Evolutionary conservation across 2,329 filamentous ascomycete species (phyloP).

Genomic region (Fusarium devonianum): DNA sequence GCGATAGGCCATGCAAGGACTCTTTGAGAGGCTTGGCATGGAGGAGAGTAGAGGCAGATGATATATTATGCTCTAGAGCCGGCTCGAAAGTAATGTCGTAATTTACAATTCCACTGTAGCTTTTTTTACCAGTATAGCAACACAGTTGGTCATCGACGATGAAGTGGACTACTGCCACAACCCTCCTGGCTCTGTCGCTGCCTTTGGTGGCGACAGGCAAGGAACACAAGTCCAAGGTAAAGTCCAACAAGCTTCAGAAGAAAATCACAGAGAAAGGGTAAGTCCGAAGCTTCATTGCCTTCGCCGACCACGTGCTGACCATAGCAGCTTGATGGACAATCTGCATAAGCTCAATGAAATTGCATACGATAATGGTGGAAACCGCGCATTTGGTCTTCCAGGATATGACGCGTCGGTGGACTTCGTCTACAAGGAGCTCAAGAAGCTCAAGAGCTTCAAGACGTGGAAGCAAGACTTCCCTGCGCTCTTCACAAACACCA

Average conservation of each 20-base stretch:
- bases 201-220: constrained; percentile 33
- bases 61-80: neutral
- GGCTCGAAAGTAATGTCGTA: no score
- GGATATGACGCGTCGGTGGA: constrained; percentile 48
- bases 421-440: constrained; percentile 41
- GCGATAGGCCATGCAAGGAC: constrained; percentile 11
- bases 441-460: constrained; percentile 39
- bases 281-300: accelerated
- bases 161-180: constrained; percentile 28
- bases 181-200: constrained; percentile 40
- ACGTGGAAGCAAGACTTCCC: constrained; percentile 44
- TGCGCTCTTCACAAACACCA: constrained; percentile 38
- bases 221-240: constrained; percentile 27
- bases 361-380: constrained; percentile 44
- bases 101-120: neutral
- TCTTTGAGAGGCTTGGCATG: neutral
- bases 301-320: neutral
- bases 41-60: constrained; percentile 4
- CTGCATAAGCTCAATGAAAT: constrained; percentile 42
- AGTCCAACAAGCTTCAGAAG: constrained; percentile 37
- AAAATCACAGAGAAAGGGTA: constrained; percentile 38
- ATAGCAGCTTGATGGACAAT: constrained; percentile 35
- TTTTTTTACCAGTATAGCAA: no score
- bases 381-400: constrained; percentile 43
- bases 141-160: constrained; percentile 7